Conservation (phyloP, 2,329 filamentous ascomycete species). For the Phyllosticta capitalensis region DNA sequence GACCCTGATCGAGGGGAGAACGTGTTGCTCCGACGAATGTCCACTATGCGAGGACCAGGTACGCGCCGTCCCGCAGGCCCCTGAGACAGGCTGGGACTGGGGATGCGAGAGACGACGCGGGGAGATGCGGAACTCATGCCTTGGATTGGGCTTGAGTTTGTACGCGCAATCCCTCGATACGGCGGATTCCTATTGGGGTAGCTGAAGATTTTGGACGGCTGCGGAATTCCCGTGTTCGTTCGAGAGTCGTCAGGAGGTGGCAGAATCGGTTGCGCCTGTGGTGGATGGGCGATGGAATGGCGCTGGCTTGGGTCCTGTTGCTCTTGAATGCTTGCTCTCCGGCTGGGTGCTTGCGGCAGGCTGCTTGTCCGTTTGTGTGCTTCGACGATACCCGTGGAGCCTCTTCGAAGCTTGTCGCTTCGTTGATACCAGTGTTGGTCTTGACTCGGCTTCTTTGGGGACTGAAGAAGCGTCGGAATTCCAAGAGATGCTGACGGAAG, state of each 20-base stretch:
- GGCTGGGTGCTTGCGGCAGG: not conserved
- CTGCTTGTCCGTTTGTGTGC: no score
- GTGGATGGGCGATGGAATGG: no score
- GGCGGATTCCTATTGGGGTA: not conserved
- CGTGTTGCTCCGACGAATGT: not conserved
- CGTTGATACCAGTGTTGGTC: not conserved
- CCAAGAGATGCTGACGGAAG: not conserved
- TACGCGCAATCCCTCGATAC: not conserved
- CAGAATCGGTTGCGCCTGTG: not conserved
- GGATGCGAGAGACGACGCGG: not conserved
- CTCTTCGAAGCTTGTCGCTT: not conserved
- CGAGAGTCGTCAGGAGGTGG: not conserved
- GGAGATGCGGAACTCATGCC: not conserved
- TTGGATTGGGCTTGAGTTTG: not conserved
- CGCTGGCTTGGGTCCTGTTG: not conserved
- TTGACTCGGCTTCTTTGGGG: not conserved
- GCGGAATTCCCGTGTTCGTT: not conserved
- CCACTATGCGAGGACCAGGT: not conserved
- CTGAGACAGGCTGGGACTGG: not conserved
- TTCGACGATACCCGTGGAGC: not conserved
- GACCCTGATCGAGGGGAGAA: not conserved
- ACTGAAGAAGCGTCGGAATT: not conserved
- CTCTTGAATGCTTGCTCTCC: not conserved
- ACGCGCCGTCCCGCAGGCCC: not conserved
- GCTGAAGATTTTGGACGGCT: not conserved